phyloP scores from a whole-genome alignment of 495 filamentous ascomycete genomes.

The Niebla homalea region DNA sequence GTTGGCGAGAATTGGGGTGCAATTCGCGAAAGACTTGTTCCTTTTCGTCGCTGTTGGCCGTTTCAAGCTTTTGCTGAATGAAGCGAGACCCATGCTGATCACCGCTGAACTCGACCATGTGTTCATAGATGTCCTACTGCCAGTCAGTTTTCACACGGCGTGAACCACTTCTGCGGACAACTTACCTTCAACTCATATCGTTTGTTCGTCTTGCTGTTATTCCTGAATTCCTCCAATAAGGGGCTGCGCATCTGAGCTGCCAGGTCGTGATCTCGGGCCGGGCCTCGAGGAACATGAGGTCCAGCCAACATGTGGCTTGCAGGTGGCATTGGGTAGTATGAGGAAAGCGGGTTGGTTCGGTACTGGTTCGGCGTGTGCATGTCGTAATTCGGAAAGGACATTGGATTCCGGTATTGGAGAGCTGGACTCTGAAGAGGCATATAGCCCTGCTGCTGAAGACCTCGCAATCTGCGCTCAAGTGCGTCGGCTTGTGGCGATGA shows the following conservation, averaged over 20 bases:
- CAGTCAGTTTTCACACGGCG: slow-evolving; percentile 7
- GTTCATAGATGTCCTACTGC: slow-evolving; percentile 66
- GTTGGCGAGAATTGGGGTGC: slow-evolving; percentile 61
- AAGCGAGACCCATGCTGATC: slow-evolving; percentile 94
- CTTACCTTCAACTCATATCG: slow-evolving; percentile 72
- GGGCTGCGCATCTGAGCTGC: slow-evolving; percentile 53
- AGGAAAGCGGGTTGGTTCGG: slow-evolving; percentile 27
- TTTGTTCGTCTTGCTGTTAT: slow-evolving; percentile 61
- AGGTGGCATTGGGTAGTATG: slow-evolving; percentile 18
- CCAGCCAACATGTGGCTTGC: slow-evolving; percentile 18
- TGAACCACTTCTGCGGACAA: background rate
- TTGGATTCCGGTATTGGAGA: slow-evolving; percentile 25
- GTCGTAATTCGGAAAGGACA: slow-evolving; percentile 31
- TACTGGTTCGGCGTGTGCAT: slow-evolving; percentile 25
- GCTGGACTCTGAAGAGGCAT: slow-evolving; percentile 22
- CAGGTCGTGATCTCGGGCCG: slow-evolving; percentile 51
- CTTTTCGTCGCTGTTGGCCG: slow-evolving; percentile 93
- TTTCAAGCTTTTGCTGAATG: slow-evolving; percentile 89
- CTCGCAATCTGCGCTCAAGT: slow-evolving; percentile 37
- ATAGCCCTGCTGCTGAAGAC: slow-evolving; percentile 31
- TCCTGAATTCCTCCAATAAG: slow-evolving; percentile 68
- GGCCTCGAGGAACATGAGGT: slow-evolving; percentile 32
- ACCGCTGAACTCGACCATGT: slow-evolving; percentile 89
- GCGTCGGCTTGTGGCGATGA: slow-evolving; percentile 28
- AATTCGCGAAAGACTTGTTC: slow-evolving; percentile 88